Base-by-base conservation (phyloP, 176 grass and related monocot genomes). In the Tillandsia leiboldiana region DNA sequence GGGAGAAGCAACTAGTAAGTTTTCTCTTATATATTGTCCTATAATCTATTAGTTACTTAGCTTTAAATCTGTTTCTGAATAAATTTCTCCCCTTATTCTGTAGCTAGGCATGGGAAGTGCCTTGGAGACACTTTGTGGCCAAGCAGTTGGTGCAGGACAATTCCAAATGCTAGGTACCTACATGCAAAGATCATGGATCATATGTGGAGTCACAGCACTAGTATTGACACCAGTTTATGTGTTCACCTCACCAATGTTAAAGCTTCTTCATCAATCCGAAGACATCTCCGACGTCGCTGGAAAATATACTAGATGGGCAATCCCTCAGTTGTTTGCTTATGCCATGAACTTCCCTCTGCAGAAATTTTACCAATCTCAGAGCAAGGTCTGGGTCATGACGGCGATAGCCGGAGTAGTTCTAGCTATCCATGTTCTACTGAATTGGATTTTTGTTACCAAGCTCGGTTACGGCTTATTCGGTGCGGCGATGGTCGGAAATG, bases 321-420 rank as follows among this genome's bases (percentile, higher is more conserved):
- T 73, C 15, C 88, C 84, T 17, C 88, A 87, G 80, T 64, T 91
- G 0, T 76, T 83, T 28, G 88, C 88, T n/a, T 81, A 87, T 75
- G 88, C 83, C 15, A 62, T 78, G 33, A 91, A 91, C 77, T 91
- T 87, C 78, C 88, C 88, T 50, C 80, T 91, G 12, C 88, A 84
- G 75, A 91, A 91, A 51, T 91, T 91, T 69, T 91, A 83, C 66
- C 84, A 87, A 71, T 5, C 88, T 13, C 88, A 86, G 77, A 91
- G 80, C 81, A 83, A 77, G 48, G 84, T 91, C 9, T 91, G 88
- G 88, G 73, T 23, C 54, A 73, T 91, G 77, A 84, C 84, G 15
- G 10, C 49, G 77, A 77, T 91, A 68, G 86, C 88, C 24, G 77
- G 77, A 51, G 77, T 15, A 18, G 80, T 48, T 0, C 88, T 91